A percentile compares a stretch with the other conserved stretches of the same genome.
Evolutionary conservation across 805 yeast species (phyloP).

Genomic region (Yarrowia phangngaensis): DNA sequence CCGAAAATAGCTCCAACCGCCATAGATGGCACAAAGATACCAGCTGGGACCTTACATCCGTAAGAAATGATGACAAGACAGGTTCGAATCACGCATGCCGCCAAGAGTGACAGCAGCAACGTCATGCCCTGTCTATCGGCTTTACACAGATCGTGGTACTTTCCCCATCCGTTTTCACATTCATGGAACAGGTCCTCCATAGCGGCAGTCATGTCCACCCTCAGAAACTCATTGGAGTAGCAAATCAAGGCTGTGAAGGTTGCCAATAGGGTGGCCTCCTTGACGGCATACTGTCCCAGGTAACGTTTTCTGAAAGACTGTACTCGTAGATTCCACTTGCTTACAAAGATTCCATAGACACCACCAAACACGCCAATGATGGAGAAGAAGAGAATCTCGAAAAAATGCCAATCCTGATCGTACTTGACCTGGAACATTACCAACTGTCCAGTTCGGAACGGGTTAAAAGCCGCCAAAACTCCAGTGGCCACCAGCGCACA

Average conservation of each 20-base stretch:
- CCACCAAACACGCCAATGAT: constrained; percentile 90
- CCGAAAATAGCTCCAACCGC: constrained; percentile 96
- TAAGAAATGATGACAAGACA: constrained; percentile 75
- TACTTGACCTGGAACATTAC: constrained; percentile 90
- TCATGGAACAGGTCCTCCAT: constrained; percentile 88
- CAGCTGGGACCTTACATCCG: constrained; percentile 83
- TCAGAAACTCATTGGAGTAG: constrained; percentile 76
- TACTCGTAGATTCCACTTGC: constrained; percentile 68
- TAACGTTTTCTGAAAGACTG: constrained; percentile 74
- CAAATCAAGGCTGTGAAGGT: constrained; percentile 69
- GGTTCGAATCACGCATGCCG: constrained; percentile 72
- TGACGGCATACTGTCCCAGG: constrained; percentile 54
- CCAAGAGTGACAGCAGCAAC: constrained; percentile 51
- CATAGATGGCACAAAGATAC: constrained; percentile 95
- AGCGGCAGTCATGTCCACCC: constrained; percentile 89
- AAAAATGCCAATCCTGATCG: constrained; percentile 78
- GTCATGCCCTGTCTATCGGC: constrained; percentile 30
- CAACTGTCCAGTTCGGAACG: constrained; percentile 91
- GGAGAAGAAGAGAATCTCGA: constrained; percentile 73
- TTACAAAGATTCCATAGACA: constrained; percentile 72
- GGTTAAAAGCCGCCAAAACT: constrained; percentile 74
- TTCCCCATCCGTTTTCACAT: constrained; percentile 53
- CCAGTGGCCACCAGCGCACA: constrained; percentile 86
- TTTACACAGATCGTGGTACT: constrained; percentile 40
- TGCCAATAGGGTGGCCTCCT: constrained; percentile 69